Base-by-base conservation (phyloP, 2,329 filamentous ascomycete genomes). In the Epicoccum sorghinum region DNA sequence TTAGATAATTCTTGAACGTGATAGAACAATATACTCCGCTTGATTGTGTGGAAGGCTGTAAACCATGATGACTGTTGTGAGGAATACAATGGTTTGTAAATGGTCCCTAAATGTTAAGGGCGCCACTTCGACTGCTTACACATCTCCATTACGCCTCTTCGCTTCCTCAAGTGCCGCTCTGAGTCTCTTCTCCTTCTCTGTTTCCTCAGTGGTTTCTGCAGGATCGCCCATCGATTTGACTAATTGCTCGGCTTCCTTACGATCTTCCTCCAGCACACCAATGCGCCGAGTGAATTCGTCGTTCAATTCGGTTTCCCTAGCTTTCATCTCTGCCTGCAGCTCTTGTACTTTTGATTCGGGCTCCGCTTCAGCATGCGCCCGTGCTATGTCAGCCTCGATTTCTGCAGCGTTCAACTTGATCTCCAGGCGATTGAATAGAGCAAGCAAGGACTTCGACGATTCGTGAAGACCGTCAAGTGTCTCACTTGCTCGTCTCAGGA, bases 351-450 rank as follows among this genome's bases (percentile, higher is more conserved):
- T 73, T 12, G 69, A 78, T 4, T 71, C 52, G 18, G 78, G 75
- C 0, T 77, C 75, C 42, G 77, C 75, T 14, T 80, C 74, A 32
- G 78, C 76, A 46, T 72, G 76, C 3, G 81, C 82, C 61, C 82
- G 78, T 32, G 81, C 80, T 44, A 84, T 79, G n/a, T 81, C 80
- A 18, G 83, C 77, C 40, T 79, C 78, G 47, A 82, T 80, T 52
- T 83, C 80, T 1, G 80, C 78, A 23, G 80, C 74, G 54, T 83
- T 84, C 51, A 83, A 74, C 5, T 75, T 66, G 43, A 78, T 74
- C 57, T 84, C 82, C 3, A 80, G 76, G 13, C 72, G 66, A 38
- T 79, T 78, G 42, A 83, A 82, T 22, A 60, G 68, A 54, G 25
- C 70, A 62, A 65, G 81, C 61, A 58, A 73, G 65, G 58, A 74